Evolutionary conservation across 495 filamentous ascomycete species (phyloP).

Genomic region (Penicillium subrubescens): DNA sequence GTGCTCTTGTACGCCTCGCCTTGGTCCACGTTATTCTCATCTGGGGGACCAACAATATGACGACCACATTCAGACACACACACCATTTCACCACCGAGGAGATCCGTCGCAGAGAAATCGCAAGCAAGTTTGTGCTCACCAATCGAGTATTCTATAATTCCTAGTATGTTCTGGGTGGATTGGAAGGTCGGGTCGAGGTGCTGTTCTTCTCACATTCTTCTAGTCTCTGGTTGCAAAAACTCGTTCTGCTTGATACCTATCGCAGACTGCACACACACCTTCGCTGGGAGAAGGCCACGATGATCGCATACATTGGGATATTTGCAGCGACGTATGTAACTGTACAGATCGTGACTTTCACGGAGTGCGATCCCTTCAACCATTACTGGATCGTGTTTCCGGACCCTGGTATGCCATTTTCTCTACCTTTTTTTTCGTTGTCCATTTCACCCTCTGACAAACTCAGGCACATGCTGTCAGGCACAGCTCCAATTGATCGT

Average conservation of each 20-base stretch:
- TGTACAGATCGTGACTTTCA: conserved; percentile 41
- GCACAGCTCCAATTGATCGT: conserved; percentile 43
- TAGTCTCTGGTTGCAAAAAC: conserved; percentile 47
- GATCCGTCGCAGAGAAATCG: conserved; percentile 35
- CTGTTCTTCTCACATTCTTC: conserved; percentile 8
- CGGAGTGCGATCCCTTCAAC: conserved; percentile 46
- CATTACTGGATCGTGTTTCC: conserved; percentile 47
- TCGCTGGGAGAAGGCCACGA: conserved; percentile 33
- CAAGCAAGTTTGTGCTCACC: conserved; percentile 32
- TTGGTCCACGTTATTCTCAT: conserved; percentile 35
- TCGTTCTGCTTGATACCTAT: conserved; percentile 45
- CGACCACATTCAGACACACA: conserved; percentile 12
- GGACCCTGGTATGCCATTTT: conserved; percentile 31
- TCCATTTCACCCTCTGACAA: conserved; percentile 6
- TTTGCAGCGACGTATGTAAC: conserved; percentile 37
- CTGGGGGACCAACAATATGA: conserved; percentile 42
- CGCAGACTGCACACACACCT: conserved; percentile 39
- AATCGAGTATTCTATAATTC: conserved; percentile 37
- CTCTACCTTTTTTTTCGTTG: background rate
- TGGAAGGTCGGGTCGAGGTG: background rate
- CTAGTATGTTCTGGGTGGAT: conserved; percentile 23
- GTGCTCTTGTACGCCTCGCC: conserved; percentile 25
- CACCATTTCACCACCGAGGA: conserved; percentile 30
- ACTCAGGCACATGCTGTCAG: conserved; percentile 32
- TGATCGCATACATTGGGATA: conserved; percentile 34